A percentile compares a stretch with the other conserved stretches of the same genome.
phyloP scores from a whole-genome alignment of 1,284 basidiomycete species.

The Cutaneotrichosporon mucoides region DNA sequence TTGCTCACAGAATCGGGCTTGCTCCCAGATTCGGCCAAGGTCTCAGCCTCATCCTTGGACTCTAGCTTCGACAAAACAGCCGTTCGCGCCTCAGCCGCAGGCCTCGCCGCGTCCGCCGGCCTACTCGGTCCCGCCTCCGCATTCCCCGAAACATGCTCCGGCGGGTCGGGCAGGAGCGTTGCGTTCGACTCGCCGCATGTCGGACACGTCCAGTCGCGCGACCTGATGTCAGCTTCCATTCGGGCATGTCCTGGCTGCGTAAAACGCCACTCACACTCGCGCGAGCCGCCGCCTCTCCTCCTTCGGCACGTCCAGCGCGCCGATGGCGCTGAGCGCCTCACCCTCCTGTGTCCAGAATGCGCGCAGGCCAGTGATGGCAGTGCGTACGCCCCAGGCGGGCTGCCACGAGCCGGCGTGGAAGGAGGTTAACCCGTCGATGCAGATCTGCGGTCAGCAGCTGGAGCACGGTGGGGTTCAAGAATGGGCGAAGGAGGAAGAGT shows the following conservation, averaged over 20 bases:
- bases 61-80: too few relatives aligned
- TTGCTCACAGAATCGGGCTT: too few relatives aligned
- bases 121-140: background rate
- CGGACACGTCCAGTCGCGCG: slow-evolving; percentile 74
- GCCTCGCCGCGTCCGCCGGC: background rate
- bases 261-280: slow-evolving; percentile 55
- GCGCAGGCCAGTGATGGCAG: slow-evolving; percentile 87
- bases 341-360: slow-evolving; percentile 87
- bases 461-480: background rate
- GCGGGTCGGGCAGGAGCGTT: slow-evolving; percentile 56
- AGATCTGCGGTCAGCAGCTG: slow-evolving; percentile 60
- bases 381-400: slow-evolving; percentile 95
- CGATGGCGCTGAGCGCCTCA: slow-evolving; percentile 83
- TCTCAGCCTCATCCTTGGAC: too few relatives aligned
- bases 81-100: too few relatives aligned
- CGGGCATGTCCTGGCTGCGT: background rate
- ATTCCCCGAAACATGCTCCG: background rate
- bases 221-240: slow-evolving; percentile 54
- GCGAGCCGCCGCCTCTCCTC: slow-evolving; percentile 78
- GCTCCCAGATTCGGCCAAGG: too few relatives aligned
- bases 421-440: slow-evolving; percentile 80
- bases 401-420: slow-evolving; percentile 67
- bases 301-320: slow-evolving; percentile 75
- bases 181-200: slow-evolving; percentile 66
- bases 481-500: too few relatives aligned